These are phyloP conservation scores for Apiotrichum mycotoxinovorans DNA, from an alignment of 1,284 basidiomycete species.

Conservation along the genomic window DNA sequence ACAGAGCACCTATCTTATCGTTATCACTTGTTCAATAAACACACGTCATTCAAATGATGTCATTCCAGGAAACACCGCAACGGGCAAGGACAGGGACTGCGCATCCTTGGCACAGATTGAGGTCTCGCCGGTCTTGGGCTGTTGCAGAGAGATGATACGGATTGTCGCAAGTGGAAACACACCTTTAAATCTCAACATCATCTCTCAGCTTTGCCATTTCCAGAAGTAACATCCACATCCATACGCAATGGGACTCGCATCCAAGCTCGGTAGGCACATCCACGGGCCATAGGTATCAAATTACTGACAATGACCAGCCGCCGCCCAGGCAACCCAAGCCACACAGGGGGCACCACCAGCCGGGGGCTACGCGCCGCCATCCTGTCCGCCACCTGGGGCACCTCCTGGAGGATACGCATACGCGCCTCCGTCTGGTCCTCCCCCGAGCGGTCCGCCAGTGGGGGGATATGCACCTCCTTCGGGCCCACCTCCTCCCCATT, in stretches of 20 bases:
- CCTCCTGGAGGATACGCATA: not conserved
- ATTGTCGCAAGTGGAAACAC: too few relatives aligned
- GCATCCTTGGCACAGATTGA: too few relatives aligned
- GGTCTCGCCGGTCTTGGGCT: too few relatives aligned
- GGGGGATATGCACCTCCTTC: not conserved
- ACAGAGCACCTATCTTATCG: too few relatives aligned
- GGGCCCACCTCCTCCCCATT: not conserved
- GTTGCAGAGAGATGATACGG: too few relatives aligned
- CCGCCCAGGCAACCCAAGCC: not conserved
- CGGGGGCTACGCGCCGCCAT: not conserved
- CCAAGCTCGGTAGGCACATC: not conserved
- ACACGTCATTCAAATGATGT: too few relatives aligned
- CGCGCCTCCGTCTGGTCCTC: not conserved
- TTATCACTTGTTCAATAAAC: too few relatives aligned
- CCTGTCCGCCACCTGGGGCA: not conserved
- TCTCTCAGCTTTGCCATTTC: too few relatives aligned
- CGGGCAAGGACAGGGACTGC: too few relatives aligned
- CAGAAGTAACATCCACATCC: too few relatives aligned
- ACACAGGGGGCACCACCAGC: not conserved
- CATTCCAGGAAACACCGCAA: too few relatives aligned
- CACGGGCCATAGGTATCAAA: not conserved
- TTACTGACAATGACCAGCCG: not conserved
- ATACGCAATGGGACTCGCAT: constrained; percentile 1
- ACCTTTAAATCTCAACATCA: too few relatives aligned
- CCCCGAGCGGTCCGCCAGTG: not conserved